These are phyloP conservation scores for Solanum tarapatanum DNA, from an alignment of 257 asterid species.

Conservation along the genomic window DNA sequence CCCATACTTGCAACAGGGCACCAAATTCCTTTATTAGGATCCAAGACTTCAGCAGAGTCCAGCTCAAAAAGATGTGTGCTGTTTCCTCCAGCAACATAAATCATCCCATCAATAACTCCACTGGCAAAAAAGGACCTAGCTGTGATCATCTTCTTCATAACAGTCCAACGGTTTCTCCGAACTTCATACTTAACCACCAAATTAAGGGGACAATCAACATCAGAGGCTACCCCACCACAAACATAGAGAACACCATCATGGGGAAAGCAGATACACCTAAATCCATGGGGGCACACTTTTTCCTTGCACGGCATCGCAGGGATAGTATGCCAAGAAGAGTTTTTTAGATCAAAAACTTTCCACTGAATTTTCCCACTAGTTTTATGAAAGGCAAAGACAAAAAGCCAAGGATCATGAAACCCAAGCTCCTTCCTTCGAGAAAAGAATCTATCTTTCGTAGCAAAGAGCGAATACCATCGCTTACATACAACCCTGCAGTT, in stretches of 20 bases:
- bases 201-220: constrained; percentile 64
- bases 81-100: constrained; percentile 92
- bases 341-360: constrained; percentile 70
- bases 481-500: constrained; percentile 48
- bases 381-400: constrained; percentile 71
- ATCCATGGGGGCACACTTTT: constrained; percentile 75
- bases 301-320: constrained; percentile 97
- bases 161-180: constrained; percentile 72
- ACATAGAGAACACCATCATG: constrained; percentile 63
- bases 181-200: constrained; percentile 77
- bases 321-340: constrained; percentile 69
- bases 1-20: constrained; percentile 56
- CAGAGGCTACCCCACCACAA: constrained; percentile 75
- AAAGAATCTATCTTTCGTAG: constrained; percentile 67
- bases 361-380: constrained; percentile 77
- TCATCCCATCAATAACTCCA: constrained; percentile 70
- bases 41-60: constrained; percentile 66
- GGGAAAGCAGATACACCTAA: constrained; percentile 67
- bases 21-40: constrained; percentile 66
- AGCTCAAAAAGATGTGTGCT: constrained; percentile 72
- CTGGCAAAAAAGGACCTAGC: constrained; percentile 81
- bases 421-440: constrained; percentile 64
- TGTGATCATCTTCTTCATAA: constrained; percentile 76
- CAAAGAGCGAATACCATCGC: constrained; percentile 74
- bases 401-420: constrained; percentile 83